phyloP scores from a whole-genome alignment of 352 stramenopile species.

The Phytophthora macrochlamydospora region DNA sequence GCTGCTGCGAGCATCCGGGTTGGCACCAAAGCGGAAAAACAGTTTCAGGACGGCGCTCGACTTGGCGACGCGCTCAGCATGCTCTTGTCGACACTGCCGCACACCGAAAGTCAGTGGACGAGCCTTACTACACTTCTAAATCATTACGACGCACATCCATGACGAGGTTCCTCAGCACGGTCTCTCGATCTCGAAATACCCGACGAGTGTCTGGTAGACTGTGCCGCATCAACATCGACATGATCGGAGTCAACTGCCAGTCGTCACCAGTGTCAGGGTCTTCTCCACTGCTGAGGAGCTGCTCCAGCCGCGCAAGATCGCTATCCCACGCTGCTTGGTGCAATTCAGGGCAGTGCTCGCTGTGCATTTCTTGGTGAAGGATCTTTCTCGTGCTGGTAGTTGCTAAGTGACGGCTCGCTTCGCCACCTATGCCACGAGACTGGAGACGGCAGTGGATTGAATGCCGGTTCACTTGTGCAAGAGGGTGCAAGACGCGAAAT shows the following conservation, averaged over 20 bases:
- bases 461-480: not conserved
- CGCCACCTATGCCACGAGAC: too few species aligned
- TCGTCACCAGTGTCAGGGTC: constrained; percentile 13
- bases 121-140: not conserved
- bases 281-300: constrained; percentile 11
- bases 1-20: constrained; percentile 10
- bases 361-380: not conserved
- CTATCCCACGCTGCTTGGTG: constrained; percentile 12
- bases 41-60: constrained; percentile 4
- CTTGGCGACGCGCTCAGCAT: constrained; percentile 2
- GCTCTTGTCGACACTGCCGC: constrained; percentile 20
- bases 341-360: not conserved
- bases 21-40: constrained; percentile 1
- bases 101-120: not conserved
- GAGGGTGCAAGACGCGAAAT: too few species aligned
- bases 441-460: not conserved
- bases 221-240: constrained; percentile 17
- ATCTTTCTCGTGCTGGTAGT: not conserved
- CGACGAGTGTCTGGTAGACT: constrained; percentile 15
- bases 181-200: constrained; percentile 7
- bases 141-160: constrained; percentile 11
- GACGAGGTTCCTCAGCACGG: constrained; percentile 16
- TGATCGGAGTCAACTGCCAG: constrained; percentile 19
- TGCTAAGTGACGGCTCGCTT: not conserved
- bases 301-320: constrained; percentile 4